Conservation (phyloP, 352 stramenopile genomes). For the Phytophthora hybrid region DNA sequence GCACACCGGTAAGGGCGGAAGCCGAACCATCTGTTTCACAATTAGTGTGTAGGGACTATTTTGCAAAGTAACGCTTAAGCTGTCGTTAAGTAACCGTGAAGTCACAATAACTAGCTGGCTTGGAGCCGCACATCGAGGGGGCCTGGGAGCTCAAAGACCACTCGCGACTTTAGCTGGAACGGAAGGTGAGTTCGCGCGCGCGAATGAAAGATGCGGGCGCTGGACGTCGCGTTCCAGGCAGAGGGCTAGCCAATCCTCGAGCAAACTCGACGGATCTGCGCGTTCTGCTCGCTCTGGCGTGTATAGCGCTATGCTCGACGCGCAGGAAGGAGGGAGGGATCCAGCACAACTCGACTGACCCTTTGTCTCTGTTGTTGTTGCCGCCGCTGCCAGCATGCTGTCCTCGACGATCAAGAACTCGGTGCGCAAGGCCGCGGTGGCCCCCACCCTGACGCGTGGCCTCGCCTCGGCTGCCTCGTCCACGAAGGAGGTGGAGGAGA, state of each 20-base stretch:
- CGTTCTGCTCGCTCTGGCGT: not conserved
- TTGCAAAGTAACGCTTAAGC: constrained; percentile 8
- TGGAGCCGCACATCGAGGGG: constrained; percentile 32
- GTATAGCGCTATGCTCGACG: not conserved
- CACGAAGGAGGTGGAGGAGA: constrained; percentile 66
- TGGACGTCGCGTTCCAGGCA: not conserved
- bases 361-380: not conserved
- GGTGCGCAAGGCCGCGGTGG: constrained; percentile 52
- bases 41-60: not conserved
- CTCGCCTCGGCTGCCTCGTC: constrained; percentile 43
- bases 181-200: constrained; percentile 30
- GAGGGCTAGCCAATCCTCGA: not conserved
- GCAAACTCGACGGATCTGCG: not conserved
- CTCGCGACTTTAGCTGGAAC: constrained; percentile 42
- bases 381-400: constrained; percentile 54
- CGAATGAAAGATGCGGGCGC: constrained; percentile 5
- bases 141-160: constrained; percentile 25
- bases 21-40: no score
- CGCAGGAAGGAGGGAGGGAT: not conserved
- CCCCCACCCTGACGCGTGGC: constrained; percentile 48
- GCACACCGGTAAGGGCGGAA: no score
- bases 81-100: not conserved
- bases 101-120: constrained; percentile 18
- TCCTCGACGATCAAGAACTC: constrained; percentile 79
- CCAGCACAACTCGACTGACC: constrained; percentile 8